Conservation (phyloP, 805 yeast species). For the Scheffersomyces amazonensis region DNA sequence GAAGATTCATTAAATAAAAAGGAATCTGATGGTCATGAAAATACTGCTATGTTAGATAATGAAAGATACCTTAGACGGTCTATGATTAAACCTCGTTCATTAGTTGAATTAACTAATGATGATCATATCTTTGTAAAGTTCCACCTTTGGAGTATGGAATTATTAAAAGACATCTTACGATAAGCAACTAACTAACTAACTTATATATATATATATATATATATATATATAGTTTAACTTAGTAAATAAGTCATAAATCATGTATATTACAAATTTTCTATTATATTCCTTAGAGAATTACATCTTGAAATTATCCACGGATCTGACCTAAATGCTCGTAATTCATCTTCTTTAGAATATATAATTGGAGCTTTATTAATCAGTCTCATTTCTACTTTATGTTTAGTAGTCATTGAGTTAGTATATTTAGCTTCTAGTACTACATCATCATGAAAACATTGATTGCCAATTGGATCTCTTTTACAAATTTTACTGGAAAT, state of each 20-base stretch:
- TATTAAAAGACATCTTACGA: slow-evolving; percentile 34
- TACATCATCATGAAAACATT: slow-evolving; percentile 19
- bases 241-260: too few relatives aligned
- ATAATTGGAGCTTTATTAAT: not conserved
- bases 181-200: not conserved
- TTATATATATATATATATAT: too few relatives aligned
- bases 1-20: slow-evolving; percentile 15
- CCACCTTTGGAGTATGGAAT: slow-evolving; percentile 62
- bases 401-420: slow-evolving; percentile 12
- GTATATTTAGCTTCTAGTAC: slow-evolving; percentile 17
- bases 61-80: slow-evolving; percentile 59
- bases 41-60: slow-evolving; percentile 22
- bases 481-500: slow-evolving; percentile 19
- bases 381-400: slow-evolving; percentile 12
- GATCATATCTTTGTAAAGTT: slow-evolving; percentile 51
- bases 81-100: slow-evolving; percentile 51
- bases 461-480: slow-evolving; percentile 17
- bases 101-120: slow-evolving; percentile 55
- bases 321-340: slow-evolving; percentile 2
- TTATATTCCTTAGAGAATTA: not conserved
- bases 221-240: too few relatives aligned
- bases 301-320: slow-evolving; percentile 4
- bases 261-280: not conserved
- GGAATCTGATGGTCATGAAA: slow-evolving; percentile 6
- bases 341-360: not conserved